These are phyloP conservation scores for Fomitopsis schrenkii DNA, from an alignment of 1,284 basidiomycete species.

Conservation along the genomic window DNA sequence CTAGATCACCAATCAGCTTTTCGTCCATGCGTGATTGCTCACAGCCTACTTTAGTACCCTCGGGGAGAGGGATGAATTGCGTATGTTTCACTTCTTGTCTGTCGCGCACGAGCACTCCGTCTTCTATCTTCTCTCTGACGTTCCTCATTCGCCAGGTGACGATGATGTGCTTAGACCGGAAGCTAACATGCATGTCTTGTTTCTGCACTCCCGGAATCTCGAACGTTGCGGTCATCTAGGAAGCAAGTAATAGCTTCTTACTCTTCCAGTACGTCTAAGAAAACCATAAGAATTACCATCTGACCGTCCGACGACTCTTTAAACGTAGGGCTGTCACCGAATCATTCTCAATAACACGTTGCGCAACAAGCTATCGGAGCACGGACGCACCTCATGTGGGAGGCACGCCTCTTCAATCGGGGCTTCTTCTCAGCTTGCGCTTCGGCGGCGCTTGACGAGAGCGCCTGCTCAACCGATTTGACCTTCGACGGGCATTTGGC, in stretches of 20 bases:
- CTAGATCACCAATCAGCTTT: conserved; percentile 29
- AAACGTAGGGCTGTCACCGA: conserved; percentile 49
- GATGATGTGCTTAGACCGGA: conserved; percentile 55
- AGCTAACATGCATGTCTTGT: conserved; percentile 70
- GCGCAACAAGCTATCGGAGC: not conserved
- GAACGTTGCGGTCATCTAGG: conserved; percentile 43
- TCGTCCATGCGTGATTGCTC: not conserved
- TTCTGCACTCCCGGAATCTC: conserved; percentile 64
- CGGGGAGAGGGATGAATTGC: conserved; percentile 43
- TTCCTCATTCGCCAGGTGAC: conserved; percentile 63
- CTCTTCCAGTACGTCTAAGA: not conserved
- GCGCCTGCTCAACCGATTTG: conserved; percentile 47
- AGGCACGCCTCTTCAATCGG: conserved; percentile 11
- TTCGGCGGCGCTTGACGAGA: conserved; percentile 15
- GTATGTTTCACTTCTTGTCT: conserved; percentile 49
- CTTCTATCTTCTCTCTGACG: conserved; percentile 55
- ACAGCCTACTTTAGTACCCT: conserved; percentile 40
- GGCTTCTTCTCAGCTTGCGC: conserved; percentile 7
- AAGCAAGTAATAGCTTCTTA: conserved; percentile 2
- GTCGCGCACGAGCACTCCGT: conserved; percentile 55
- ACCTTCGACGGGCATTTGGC: conserved; percentile 63
- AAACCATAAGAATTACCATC: conserved; percentile 39
- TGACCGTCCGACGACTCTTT: conserved; percentile 63
- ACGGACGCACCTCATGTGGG: conserved; percentile 24
- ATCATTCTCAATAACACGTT: conserved; percentile 1